Percentiles rank a stretch among this genome's conserved stretches.
Evolutionary conservation across 2,329 filamentous ascomycete genomes (phyloP).

Genomic region (Thelonectria discophora): DNA sequence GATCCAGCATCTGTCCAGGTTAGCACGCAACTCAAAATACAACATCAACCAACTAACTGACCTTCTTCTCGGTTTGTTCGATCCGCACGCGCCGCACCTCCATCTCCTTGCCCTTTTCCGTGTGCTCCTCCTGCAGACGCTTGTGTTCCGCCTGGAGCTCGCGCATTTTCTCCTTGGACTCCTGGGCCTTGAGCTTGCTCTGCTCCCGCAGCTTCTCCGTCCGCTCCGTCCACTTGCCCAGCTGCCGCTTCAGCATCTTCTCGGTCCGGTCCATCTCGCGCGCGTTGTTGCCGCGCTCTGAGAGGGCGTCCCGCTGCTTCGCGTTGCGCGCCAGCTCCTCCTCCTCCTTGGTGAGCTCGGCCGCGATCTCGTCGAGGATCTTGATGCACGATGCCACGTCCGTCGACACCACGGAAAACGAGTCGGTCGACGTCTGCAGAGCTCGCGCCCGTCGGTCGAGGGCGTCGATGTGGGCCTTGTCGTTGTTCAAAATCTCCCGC

Average conservation of each 20-base stretch:
- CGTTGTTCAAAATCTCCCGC: slow-evolving; percentile 77
- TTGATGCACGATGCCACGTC: slow-evolving; percentile 91
- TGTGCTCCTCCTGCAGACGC: slow-evolving; percentile 83
- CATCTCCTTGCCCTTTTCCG: slow-evolving; percentile 89
- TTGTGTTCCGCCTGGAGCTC: slow-evolving; percentile 83
- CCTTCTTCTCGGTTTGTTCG: slow-evolving; percentile 99
- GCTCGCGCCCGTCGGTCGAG: slow-evolving; percentile 89
- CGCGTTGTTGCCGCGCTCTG: slow-evolving; percentile 87
- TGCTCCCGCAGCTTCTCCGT: slow-evolving; percentile 85
- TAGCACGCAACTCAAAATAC: slow-evolving; percentile 32
- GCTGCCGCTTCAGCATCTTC: slow-evolving; percentile 81
- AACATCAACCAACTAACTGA: slow-evolving; percentile 48
- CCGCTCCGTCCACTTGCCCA: slow-evolving; percentile 85
- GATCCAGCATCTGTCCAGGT: slow-evolving; percentile 84
- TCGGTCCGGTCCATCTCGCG: slow-evolving; percentile 92
- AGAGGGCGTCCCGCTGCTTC: slow-evolving; percentile 85
- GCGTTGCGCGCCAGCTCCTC: slow-evolving; percentile 84
- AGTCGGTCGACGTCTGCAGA: slow-evolving; percentile 90
- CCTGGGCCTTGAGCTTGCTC: slow-evolving; percentile 80
- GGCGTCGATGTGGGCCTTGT: slow-evolving; percentile 86
- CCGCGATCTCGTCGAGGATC: slow-evolving; percentile 84
- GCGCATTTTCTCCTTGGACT: slow-evolving; percentile 89
- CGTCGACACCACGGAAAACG: slow-evolving; percentile 82
- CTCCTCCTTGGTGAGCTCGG: slow-evolving; percentile 89
- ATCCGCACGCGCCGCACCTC: slow-evolving; percentile 92